phyloP scores from a whole-genome alignment of 192 early-diverging fungal genomes.

The Jimgerdemannia flammicorona region DNA sequence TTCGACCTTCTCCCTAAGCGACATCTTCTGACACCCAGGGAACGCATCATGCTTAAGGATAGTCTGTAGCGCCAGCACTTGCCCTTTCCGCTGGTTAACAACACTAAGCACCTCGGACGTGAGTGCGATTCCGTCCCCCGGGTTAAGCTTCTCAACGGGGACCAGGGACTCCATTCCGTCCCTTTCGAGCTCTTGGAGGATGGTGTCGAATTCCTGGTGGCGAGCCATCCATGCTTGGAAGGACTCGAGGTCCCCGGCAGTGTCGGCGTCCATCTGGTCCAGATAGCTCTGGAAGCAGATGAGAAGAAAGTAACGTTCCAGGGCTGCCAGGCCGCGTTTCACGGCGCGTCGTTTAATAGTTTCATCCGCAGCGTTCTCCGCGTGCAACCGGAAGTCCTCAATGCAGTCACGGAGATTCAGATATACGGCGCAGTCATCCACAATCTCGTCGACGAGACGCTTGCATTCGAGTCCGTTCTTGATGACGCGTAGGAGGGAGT shows the following conservation, averaged over 20 bases:
- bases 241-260: slow-evolving; percentile 22
- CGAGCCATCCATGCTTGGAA: slow-evolving; percentile 53
- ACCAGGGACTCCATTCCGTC: slow-evolving; percentile 27
- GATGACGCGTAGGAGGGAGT: slow-evolving; percentile 59
- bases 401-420: slow-evolving; percentile 57
- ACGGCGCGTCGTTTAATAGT: slow-evolving; percentile 5
- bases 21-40: slow-evolving; percentile 61
- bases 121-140: slow-evolving; percentile 58
- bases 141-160: slow-evolving; percentile 38
- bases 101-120: slow-evolving; percentile 53
- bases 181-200: slow-evolving; percentile 38
- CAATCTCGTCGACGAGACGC: slow-evolving; percentile 47
- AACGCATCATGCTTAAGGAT: slow-evolving; percentile 65
- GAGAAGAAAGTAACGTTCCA: slow-evolving; percentile 52
- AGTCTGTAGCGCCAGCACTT: slow-evolving; percentile 50
- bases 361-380: slow-evolving; percentile 23
- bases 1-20: slow-evolving; percentile 53
- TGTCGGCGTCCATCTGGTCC: slow-evolving; percentile 23
- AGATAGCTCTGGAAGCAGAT: slow-evolving; percentile 59
- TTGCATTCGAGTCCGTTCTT: slow-evolving; percentile 54
- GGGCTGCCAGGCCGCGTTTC: slow-evolving; percentile 22
- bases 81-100: slow-evolving; percentile 43
- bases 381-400: slow-evolving; percentile 36
- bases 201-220: slow-evolving; percentile 49
- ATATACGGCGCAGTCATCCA: slow-evolving; percentile 44